Percentiles rank a stretch among this genome's conserved stretches.
Evolutionary conservation across 2,329 filamentous ascomycete genomes (phyloP).

Genomic region (Aspergillaceae sp.): DNA sequence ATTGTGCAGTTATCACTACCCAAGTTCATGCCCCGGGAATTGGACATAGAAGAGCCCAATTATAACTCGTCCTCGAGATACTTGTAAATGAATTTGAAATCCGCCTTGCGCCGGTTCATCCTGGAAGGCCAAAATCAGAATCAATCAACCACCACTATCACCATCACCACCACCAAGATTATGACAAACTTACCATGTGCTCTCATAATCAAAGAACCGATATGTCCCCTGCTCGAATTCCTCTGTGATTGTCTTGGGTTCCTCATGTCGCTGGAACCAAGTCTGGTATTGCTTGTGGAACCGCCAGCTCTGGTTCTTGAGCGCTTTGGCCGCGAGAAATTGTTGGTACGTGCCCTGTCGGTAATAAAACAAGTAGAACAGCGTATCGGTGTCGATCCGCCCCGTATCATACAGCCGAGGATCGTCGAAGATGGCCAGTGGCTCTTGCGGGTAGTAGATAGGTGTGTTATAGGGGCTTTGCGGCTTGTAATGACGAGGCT

Average conservation of each 20-base stretch:
- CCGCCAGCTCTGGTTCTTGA: conserved; percentile 97
- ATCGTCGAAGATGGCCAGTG: conserved; percentile 86
- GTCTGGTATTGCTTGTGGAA: conserved; percentile 99
- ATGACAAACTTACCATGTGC: conserved; percentile 68
- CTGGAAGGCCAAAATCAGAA: conserved; percentile 38
- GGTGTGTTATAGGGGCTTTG: conserved; percentile 70
- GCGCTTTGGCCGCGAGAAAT: conserved; percentile 87
- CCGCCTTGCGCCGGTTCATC: conserved; percentile 97
- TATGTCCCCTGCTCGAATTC: conserved; percentile 99
- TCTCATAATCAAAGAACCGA: conserved; percentile 98
- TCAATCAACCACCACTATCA: no score
- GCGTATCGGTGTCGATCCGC: conserved; percentile 85
- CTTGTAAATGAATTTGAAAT: conserved; percentile 98
- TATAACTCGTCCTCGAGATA: conserved; percentile 89
- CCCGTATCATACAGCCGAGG: conserved; percentile 65
- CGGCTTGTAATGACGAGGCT: conserved; percentile 75
- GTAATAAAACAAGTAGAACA: conserved; percentile 99
- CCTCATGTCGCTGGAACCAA: conserved; percentile 97
- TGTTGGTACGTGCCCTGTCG: conserved; percentile 94
- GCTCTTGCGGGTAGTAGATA: conserved; percentile 83
- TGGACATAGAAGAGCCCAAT: conserved; percentile 10
- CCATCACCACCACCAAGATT: no score
- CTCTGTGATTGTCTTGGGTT: conserved; percentile 96
- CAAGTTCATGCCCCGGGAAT: conserved; percentile 3
- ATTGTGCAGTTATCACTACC: not conserved